Percentiles rank a stretch among this genome's conserved stretches.
These are phyloP conservation scores for Ogataea polymorpha DNA, from an alignment of 805 yeast species.

Conservation along the genomic window DNA sequence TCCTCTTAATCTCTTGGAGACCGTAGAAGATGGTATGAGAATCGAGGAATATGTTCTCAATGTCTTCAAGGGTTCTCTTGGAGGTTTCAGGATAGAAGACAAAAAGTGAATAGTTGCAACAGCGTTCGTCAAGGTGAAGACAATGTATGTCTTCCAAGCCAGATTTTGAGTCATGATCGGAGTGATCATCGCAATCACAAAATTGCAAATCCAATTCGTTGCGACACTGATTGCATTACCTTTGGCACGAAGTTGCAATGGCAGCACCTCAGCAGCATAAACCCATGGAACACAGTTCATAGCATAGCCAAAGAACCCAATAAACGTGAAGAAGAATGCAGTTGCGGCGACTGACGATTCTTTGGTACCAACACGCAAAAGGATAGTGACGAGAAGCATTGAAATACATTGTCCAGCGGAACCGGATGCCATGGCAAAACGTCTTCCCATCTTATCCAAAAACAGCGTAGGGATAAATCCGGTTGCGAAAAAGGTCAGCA, in stretches of 20 bases:
- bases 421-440: conserved; percentile 50
- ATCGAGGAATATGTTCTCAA: conserved; percentile 35
- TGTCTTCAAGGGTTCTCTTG: conserved; percentile 58
- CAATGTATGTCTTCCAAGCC: conserved; percentile 56
- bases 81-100: conserved; percentile 61
- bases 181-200: conserved; percentile 62
- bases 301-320: conserved; percentile 41
- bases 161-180: conserved; percentile 54
- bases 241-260: conserved; percentile 64
- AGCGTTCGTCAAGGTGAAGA: conserved; percentile 52
- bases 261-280: conserved; percentile 55
- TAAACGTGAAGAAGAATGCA: conserved; percentile 45
- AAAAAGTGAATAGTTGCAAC: conserved; percentile 41
- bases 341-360: conserved; percentile 42
- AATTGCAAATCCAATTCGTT: conserved; percentile 70
- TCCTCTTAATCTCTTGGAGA: conserved; percentile 1
- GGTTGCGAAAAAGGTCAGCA: conserved; percentile 50
- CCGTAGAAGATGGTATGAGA: conserved; percentile 10
- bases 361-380: conserved; percentile 15
- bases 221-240: conserved; percentile 64
- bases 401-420: conserved; percentile 31
- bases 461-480: conserved; percentile 55
- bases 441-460: conserved; percentile 61
- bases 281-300: conserved; percentile 56
- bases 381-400: conserved; percentile 36